A percentile compares a stretch with the other conserved stretches of the same genome.
Conservation (phyloP, 2,329 filamentous ascomycete genomes). For the Botrytis galanthina region DNA sequence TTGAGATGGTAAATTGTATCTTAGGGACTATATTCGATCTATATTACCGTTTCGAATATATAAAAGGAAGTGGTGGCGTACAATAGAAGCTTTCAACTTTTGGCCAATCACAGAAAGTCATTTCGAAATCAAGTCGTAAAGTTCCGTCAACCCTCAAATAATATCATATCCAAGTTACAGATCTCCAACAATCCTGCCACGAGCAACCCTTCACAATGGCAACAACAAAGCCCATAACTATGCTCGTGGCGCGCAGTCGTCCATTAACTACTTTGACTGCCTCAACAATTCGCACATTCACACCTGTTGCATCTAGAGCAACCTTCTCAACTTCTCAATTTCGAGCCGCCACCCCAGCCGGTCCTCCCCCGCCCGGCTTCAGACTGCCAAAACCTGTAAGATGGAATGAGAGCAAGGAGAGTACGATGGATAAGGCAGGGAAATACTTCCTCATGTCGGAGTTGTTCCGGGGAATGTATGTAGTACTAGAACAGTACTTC, state of each 20-base stretch:
- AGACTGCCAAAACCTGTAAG: slow-evolving; percentile 68
- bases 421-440: slow-evolving; percentile 75
- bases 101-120: slow-evolving; percentile 17
- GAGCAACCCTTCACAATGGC: slow-evolving; percentile 39
- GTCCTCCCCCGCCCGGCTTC: slow-evolving; percentile 78
- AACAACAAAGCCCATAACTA: slow-evolving; percentile 39
- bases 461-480: slow-evolving; percentile 97
- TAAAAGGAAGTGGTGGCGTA: slow-evolving; percentile 11
- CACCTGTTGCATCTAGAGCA: slow-evolving; percentile 27
- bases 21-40: neutral
- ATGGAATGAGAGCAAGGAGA: slow-evolving; percentile 80
- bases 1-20: neutral
- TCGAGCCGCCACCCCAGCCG: slow-evolving; percentile 62
- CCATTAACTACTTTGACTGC: slow-evolving; percentile 34
- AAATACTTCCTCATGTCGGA: slow-evolving; percentile 96
- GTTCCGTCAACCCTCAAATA: slow-evolving; percentile 23
- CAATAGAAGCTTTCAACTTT: slow-evolving; percentile 5
- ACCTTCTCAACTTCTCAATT: slow-evolving; percentile 36
- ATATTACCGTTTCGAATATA: neutral
- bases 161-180: slow-evolving; percentile 13
- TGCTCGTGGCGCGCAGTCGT: slow-evolving; percentile 40
- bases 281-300: slow-evolving; percentile 30
- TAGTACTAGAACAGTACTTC: slow-evolving; percentile 97
- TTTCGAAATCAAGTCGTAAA: slow-evolving; percentile 18
- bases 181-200: slow-evolving; percentile 34